Percentiles rank a stretch among this genome's conserved stretches.
Conservation (phyloP, 2,329 filamentous ascomycete genomes). For the Curvularia sp. region DNA sequence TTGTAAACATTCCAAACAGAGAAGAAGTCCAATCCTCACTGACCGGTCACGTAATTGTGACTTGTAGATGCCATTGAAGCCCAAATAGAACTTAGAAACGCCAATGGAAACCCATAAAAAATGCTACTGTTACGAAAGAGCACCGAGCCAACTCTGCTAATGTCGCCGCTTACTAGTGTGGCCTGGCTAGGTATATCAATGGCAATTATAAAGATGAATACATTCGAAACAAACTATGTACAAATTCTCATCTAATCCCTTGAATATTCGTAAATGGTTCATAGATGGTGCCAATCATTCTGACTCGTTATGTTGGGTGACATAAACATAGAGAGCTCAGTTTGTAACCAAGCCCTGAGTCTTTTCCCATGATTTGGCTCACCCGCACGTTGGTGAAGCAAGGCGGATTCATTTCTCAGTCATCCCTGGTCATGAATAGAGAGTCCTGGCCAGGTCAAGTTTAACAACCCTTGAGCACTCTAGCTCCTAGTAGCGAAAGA, state of each 20-base stretch:
- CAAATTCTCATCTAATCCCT: neutral
- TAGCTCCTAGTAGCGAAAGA: conserved; percentile 13
- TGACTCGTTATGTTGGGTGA: neutral
- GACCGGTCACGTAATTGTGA: too few species aligned
- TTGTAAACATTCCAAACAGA: too few species aligned
- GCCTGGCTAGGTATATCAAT: neutral
- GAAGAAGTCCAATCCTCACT: too few species aligned
- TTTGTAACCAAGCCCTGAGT: neutral
- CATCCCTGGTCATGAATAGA: neutral
- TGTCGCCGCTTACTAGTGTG: neutral
- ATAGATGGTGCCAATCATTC: neutral
- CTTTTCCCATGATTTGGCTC: neutral
- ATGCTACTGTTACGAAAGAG: too few species aligned
- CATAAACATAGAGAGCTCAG: neutral
- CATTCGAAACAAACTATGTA: neutral
- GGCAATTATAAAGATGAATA: neutral
- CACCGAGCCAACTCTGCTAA: too few species aligned
- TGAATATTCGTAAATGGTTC: neutral
- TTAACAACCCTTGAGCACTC: neutral
- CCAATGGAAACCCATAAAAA: too few species aligned
- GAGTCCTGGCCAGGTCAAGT: neutral
- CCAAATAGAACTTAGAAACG: too few species aligned
- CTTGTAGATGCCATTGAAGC: too few species aligned
- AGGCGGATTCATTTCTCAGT: neutral
- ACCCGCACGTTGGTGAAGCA: neutral